Evolutionary conservation across 495 filamentous ascomycete genomes (phyloP).

Genomic region (Tuber calosporum): DNA sequence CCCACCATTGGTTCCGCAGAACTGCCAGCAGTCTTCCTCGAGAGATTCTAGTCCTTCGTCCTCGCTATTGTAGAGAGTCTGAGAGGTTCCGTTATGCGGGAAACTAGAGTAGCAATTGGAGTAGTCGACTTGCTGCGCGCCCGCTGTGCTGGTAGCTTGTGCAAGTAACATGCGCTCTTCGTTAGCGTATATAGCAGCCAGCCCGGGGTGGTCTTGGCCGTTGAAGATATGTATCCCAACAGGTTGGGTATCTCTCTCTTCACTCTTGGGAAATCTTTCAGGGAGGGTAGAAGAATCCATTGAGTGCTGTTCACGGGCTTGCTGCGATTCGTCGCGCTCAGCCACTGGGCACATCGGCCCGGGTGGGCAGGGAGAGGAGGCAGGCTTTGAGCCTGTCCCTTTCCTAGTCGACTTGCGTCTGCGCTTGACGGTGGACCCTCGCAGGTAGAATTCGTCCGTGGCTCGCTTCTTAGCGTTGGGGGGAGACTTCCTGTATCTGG

Average conservation of each 20-base stretch:
- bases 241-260: constrained; percentile 2
- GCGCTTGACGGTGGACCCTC: constrained; percentile 15
- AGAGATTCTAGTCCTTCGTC: constrained; percentile 6
- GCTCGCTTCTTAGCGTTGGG: constrained; percentile 25
- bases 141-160: background rate
- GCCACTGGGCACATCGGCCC: background rate
- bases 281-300: background rate
- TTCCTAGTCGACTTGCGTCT: constrained; percentile 33
- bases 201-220: background rate
- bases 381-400: constrained; percentile 16
- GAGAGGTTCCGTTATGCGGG: constrained; percentile 19
- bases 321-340: background rate
- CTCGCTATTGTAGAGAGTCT: constrained; percentile 28
- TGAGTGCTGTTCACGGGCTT: background rate
- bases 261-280: background rate
- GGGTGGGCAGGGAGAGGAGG: constrained; percentile 7
- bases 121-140: constrained; percentile 13
- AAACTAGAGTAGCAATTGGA: constrained; percentile 29
- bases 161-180: background rate
- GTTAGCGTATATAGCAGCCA: background rate
- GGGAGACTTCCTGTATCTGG: constrained; percentile 53
- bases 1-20: constrained; percentile 8
- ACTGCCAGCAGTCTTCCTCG: background rate
- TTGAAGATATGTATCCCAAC: background rate
- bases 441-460: constrained; percentile 22